Evolutionary conservation across 2,329 filamentous ascomycete species (phyloP).

Genomic region (Fusarium decemcellulare): DNA sequence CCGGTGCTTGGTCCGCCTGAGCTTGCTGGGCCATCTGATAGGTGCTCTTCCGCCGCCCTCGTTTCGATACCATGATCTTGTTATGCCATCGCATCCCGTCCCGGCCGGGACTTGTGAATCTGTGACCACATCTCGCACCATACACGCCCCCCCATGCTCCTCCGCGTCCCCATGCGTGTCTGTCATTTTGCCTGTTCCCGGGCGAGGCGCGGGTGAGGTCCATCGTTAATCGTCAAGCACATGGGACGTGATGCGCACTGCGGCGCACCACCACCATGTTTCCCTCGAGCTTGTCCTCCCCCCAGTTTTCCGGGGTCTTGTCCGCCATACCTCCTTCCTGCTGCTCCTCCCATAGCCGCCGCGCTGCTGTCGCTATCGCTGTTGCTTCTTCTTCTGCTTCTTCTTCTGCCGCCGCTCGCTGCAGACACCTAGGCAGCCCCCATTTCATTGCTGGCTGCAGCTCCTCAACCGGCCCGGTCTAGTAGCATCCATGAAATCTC

Average conservation of each 20-base stretch:
- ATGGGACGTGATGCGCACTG: slow-evolving; percentile 2
- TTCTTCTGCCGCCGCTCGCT: slow-evolving; percentile 24
- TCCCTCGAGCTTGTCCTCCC: slow-evolving; percentile 6
- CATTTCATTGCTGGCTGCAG: slow-evolving; percentile 26
- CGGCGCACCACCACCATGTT: slow-evolving; percentile 26
- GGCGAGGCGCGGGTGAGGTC: slow-evolving; percentile 44
- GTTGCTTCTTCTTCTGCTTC: slow-evolving; percentile 19
- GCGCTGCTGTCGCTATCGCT: slow-evolving; percentile 15
- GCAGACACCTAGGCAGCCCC: slow-evolving; percentile 20
- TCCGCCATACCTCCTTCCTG: slow-evolving; percentile 17
- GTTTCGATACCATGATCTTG: slow-evolving; percentile 23
- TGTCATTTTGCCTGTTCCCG: slow-evolving; percentile 43
- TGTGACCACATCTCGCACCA: slow-evolving; percentile 30
- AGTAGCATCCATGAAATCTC: slow-evolving; percentile 25
- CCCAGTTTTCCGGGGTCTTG: slow-evolving; percentile 26
- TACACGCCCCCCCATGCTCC: slow-evolving; percentile 33
- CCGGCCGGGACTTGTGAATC: slow-evolving; percentile 36
- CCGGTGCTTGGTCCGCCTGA: slow-evolving; percentile 19
- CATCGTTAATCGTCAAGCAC: slow-evolving; percentile 21
- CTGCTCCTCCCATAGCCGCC: slow-evolving; percentile 29
- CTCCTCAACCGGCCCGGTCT: slow-evolving; percentile 42
- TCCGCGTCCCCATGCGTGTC: slow-evolving; percentile 24
- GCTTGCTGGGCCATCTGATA: slow-evolving; percentile 15
- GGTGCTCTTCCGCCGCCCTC: slow-evolving; percentile 18
- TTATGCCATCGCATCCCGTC: slow-evolving; percentile 39